Conservation (phyloP, 1,284 basidiomycete genomes). For the Tilletiaria anomala region DNA sequence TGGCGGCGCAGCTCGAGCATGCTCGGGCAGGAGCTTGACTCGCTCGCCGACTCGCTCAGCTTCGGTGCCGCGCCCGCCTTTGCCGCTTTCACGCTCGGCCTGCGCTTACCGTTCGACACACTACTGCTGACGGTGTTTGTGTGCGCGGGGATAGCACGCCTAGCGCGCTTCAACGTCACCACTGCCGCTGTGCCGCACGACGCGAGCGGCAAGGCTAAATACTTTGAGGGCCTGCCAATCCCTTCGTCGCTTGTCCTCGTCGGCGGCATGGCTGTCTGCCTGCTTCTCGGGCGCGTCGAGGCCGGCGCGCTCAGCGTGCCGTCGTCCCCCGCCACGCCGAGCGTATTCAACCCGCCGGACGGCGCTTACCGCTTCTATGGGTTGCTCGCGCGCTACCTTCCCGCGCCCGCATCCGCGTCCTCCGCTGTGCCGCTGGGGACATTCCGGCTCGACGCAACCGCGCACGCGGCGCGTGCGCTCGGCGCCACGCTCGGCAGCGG, state of each 20-base stretch:
- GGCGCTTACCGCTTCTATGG: too few relatives aligned
- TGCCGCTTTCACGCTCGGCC: constrained; percentile 76
- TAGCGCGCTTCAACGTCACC: constrained; percentile 96
- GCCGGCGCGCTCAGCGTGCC: too few relatives aligned
- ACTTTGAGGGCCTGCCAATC: constrained; percentile 95
- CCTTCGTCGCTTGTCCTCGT: constrained; percentile 77
- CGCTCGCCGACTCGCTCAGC: constrained; percentile 77
- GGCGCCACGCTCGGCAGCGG: too few relatives aligned
- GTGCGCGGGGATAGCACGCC: constrained; percentile 84
- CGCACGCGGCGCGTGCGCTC: too few relatives aligned
- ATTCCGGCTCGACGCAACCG: too few relatives aligned
- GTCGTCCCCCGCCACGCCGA: too few relatives aligned
- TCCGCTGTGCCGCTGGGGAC: too few relatives aligned
- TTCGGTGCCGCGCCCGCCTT: constrained; percentile 94
- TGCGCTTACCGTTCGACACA: constrained; percentile 77
- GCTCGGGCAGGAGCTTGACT: constrained; percentile 94
- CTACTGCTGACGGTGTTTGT: constrained; percentile 76
- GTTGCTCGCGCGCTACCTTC: too few relatives aligned
- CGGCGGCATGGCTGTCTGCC: constrained; percentile 64
- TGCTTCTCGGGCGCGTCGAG: constrained; percentile 66
- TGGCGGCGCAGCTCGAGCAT: constrained; percentile 91
- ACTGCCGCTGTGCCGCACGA: constrained; percentile 89
- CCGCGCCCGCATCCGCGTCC: too few relatives aligned
- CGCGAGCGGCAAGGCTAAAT: constrained; percentile 67
- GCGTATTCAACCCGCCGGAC: too few relatives aligned